phyloP scores from a whole-genome alignment of 306 rosid species.

The Prunus armeniaca region DNA sequence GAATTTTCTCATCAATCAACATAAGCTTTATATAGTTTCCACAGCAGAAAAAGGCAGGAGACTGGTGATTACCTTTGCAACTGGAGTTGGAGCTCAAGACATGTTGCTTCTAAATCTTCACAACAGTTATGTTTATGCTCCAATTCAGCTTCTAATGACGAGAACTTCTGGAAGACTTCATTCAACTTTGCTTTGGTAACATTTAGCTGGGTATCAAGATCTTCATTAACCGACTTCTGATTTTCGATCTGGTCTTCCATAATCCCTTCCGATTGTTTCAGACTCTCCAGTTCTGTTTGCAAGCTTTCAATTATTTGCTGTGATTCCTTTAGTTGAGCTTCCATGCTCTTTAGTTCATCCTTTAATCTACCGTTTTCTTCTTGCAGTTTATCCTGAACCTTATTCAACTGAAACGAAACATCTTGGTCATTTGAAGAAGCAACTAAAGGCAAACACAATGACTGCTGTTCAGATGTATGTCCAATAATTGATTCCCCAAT shows the following conservation, averaged over 20 bases:
- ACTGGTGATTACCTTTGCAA: conserved; percentile 58
- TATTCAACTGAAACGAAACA: conserved; percentile 24
- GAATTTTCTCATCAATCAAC: conserved; percentile 6
- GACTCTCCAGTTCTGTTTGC: conserved; percentile 47
- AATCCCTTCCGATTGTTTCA: conserved; percentile 43
- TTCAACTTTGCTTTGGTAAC: conserved; percentile 56
- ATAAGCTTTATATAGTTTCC: conserved; percentile 1
- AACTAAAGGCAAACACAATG: conserved; percentile 28
- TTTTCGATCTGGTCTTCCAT: conserved; percentile 47
- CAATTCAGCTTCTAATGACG: conserved; percentile 67
- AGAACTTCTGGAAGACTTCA: conserved; percentile 55
- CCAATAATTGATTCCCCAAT: conserved; percentile 10
- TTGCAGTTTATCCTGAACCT: conserved; percentile 28
- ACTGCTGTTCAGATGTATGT: conserved; percentile 22
- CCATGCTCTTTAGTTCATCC: conserved; percentile 53
- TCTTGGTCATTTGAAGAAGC: conserved; percentile 35
- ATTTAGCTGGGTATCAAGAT: conserved; percentile 44
- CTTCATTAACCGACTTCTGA: conserved; percentile 38
- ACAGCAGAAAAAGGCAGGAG: conserved; percentile 1
- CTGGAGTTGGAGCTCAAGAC: conserved; percentile 88
- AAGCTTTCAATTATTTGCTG: conserved; percentile 42
- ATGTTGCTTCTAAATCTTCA: conserved; percentile 73
- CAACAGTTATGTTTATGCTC: conserved; percentile 66
- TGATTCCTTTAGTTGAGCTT: conserved; percentile 57
- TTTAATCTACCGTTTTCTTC: conserved; percentile 49